A percentile compares a stretch with the other conserved stretches of the same genome.
These are phyloP conservation scores for Malus asiatica DNA, from an alignment of 306 rosid species.

Conservation along the genomic window DNA sequence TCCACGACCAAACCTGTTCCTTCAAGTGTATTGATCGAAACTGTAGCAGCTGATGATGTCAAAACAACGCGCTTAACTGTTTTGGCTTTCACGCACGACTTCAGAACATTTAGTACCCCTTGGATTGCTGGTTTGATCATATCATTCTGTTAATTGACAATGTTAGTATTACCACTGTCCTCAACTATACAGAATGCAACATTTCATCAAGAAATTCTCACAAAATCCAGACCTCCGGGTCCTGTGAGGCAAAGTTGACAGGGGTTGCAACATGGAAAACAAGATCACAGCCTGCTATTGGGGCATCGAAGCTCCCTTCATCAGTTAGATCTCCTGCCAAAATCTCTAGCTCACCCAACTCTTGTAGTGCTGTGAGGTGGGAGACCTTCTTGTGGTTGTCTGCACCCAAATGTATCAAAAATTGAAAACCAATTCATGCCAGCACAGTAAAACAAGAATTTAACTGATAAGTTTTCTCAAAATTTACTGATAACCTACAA, in stretches of 20 bases:
- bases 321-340: conserved; percentile 58
- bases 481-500: too few species aligned
- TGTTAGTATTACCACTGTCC: not conserved
- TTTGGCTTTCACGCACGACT: conserved; percentile 53
- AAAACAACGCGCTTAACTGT: conserved; percentile 61
- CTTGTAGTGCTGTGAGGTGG: conserved; percentile 50
- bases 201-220: not conserved
- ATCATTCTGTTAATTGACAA: conserved; percentile 44
- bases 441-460: not conserved
- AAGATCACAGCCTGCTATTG: conserved; percentile 57
- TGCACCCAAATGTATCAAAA: conserved; percentile 16
- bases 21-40: conserved; percentile 36
- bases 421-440: not conserved
- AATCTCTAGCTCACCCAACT: conserved; percentile 49
- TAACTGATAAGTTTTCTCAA: not conserved
- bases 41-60: conserved; percentile 84
- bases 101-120: conserved; percentile 65
- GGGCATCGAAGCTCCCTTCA: conserved; percentile 57
- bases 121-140: conserved; percentile 79
- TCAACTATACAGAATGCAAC: not conserved
- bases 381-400: conserved; percentile 46
- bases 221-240: conserved; percentile 58
- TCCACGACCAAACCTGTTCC: conserved; percentile 49
- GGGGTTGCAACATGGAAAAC: conserved; percentile 90
- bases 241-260: conserved; percentile 66